Percentiles rank a stretch among this genome's conserved stretches.
Evolutionary conservation across 1,139 yeast species (phyloP).

Genomic region (Hanseniaspora gamundiae): DNA sequence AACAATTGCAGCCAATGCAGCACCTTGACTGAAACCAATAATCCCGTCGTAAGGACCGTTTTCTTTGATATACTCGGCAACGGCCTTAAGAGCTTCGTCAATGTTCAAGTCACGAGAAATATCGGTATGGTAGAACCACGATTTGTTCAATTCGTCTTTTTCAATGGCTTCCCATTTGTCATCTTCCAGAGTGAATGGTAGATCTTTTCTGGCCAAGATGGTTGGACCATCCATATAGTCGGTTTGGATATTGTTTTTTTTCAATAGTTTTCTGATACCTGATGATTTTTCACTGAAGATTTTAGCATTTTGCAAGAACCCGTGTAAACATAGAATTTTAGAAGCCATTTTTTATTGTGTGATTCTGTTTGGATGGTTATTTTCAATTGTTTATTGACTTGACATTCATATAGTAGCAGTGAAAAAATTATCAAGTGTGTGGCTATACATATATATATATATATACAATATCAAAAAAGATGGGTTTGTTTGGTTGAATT

Average conservation of each 20-base stretch:
- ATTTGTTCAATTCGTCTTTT: conserved; percentile 40
- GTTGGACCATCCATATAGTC: conserved; percentile 73
- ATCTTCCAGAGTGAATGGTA: conserved; percentile 47
- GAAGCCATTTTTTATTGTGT: conserved; percentile 7
- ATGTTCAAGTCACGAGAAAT: conserved; percentile 29
- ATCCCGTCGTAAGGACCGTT: conserved; percentile 87
- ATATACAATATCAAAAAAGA: too few relatives aligned
- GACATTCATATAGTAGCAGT: too few relatives aligned
- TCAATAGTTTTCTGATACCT: conserved; percentile 60
- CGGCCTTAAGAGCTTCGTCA: conserved; percentile 36
- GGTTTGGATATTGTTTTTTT: conserved; percentile 55
- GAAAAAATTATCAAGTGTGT: too few relatives aligned
- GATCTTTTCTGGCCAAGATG: conserved; percentile 47
- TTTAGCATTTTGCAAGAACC: conserved; percentile 59
- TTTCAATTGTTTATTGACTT: too few relatives aligned
- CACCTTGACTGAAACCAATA: conserved; percentile 89
- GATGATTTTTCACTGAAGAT: conserved; percentile 70
- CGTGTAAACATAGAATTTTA: conserved; percentile 41
- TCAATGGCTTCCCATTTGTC: conserved; percentile 33
- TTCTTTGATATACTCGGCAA: conserved; percentile 41
- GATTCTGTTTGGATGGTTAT: too few relatives aligned
- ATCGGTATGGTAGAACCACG: conserved; percentile 45
- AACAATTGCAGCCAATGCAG: conserved; percentile 60
- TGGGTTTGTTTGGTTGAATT: too few relatives aligned
- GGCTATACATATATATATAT: too few relatives aligned